Evolutionary conservation across 1,139 yeast species (phyloP).

Genomic region (Geotrichum carabidarum): DNA sequence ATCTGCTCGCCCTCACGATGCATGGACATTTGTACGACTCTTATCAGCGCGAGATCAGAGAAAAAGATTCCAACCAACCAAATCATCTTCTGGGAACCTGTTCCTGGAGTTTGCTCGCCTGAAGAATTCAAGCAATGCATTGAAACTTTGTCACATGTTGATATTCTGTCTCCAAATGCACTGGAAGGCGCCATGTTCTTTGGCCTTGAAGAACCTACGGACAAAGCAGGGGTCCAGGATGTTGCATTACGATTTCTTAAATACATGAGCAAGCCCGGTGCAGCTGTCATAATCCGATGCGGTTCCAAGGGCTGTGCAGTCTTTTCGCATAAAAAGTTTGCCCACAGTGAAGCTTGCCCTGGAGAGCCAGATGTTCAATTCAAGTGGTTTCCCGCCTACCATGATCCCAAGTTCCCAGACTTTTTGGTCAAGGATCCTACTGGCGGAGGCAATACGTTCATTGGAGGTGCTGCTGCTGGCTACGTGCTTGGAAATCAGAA

Average conservation of each 20-base stretch:
- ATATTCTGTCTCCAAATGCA: conserved; percentile 75
- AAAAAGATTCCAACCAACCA: conserved; percentile 1
- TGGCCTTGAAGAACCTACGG: conserved; percentile 40
- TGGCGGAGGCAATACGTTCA: conserved; percentile 88
- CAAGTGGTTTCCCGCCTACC: conserved; percentile 68
- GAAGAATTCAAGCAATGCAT: conserved; percentile 45
- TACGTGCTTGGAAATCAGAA: conserved; percentile 43
- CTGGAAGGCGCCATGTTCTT: conserved; percentile 69
- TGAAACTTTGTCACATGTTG: conserved; percentile 45
- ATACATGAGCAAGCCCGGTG: conserved; percentile 39
- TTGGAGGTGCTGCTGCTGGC: conserved; percentile 74
- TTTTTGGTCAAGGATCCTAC: conserved; percentile 73
- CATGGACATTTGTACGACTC: conserved; percentile 41
- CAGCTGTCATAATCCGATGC: conserved; percentile 48
- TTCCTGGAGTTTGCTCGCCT: conserved; percentile 65
- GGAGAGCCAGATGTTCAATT: background rate
- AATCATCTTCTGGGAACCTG: conserved; percentile 67
- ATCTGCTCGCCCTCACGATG: conserved; percentile 70
- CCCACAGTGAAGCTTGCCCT: background rate
- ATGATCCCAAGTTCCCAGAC: conserved; percentile 36
- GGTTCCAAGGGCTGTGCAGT: conserved; percentile 28
- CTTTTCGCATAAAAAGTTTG: conserved; percentile 5
- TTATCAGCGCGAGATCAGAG: background rate
- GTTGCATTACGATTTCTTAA: conserved; percentile 45
- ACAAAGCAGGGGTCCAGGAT: conserved; percentile 38